These are phyloP conservation scores for Pichia sp. DNA, from an alignment of 1,139 yeast species.

Conservation along the genomic window DNA sequence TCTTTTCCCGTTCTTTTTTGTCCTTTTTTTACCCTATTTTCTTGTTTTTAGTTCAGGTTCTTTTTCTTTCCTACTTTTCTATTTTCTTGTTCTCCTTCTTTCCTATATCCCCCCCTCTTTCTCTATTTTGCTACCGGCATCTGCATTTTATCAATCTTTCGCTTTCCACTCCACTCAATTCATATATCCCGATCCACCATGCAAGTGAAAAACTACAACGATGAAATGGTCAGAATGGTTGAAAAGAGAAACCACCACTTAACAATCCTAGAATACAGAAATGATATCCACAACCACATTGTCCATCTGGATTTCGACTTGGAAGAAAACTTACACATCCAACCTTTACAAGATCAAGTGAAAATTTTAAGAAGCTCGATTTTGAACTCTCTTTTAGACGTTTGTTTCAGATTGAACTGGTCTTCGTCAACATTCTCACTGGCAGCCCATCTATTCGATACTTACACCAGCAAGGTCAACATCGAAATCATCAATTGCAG, in stretches of 20 bases:
- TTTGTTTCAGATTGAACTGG: conserved; percentile 44
- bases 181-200: background rate
- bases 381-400: conserved; percentile 55
- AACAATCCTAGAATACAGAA: conserved; percentile 26
- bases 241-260: conserved; percentile 29
- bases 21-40: too few relatives aligned
- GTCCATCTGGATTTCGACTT: conserved; percentile 23
- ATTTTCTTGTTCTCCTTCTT: too few relatives aligned
- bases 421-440: conserved; percentile 53
- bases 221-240: conserved; percentile 19
- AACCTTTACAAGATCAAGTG: conserved; percentile 23
- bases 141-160: too few relatives aligned
- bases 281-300: conserved; percentile 27
- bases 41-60: too few relatives aligned
- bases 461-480: conserved; percentile 48
- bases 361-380: conserved; percentile 28
- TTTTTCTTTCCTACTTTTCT: too few relatives aligned
- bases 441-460: conserved; percentile 52
- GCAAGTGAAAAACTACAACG: conserved; percentile 7
- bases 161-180: background rate
- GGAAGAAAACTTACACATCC: conserved; percentile 21
- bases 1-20: too few relatives aligned
- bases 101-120: background rate
- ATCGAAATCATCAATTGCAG: conserved; percentile 61
- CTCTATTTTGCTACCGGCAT: background rate